Conservation (phyloP, 225 moss, liverwort and hornwort species). For the Straminergon stramineum region DNA sequence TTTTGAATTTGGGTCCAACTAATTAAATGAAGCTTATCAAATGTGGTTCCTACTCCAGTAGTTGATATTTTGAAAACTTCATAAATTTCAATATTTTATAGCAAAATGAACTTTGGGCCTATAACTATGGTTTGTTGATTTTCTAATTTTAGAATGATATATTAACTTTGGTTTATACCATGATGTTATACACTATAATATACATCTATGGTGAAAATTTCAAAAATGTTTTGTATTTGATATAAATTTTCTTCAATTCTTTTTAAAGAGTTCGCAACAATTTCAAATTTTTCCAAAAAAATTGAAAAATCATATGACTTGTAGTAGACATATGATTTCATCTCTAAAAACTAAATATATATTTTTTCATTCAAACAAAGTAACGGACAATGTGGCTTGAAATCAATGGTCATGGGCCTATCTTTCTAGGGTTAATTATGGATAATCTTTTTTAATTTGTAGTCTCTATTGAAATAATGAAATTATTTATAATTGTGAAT, state of each 20-base stretch:
- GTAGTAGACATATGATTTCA: not conserved
- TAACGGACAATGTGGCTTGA: not conserved
- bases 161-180: not conserved
- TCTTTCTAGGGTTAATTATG: not conserved
- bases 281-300: not conserved
- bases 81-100: not conserved
- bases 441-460: not conserved
- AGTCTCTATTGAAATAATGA: not conserved
- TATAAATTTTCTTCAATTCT: not conserved
- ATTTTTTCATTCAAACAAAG: not conserved
- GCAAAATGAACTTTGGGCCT: not conserved
- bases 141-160: not conserved
- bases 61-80: not conserved
- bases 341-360: not conserved
- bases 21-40: not conserved
- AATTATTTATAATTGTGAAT: not conserved
- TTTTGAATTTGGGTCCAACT: not conserved
- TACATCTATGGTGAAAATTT: not conserved
- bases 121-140: not conserved
- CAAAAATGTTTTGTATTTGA: not conserved
- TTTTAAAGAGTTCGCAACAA: accelerated
- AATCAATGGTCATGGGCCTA: not conserved
- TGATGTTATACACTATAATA: not conserved
- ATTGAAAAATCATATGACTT: not conserved
- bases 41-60: not conserved